Percentiles rank a stretch among this genome's conserved stretches.
These are phyloP conservation scores for Vitellaria paradoxa DNA, from an alignment of 179 eudicot species.

Conservation along the genomic window DNA sequence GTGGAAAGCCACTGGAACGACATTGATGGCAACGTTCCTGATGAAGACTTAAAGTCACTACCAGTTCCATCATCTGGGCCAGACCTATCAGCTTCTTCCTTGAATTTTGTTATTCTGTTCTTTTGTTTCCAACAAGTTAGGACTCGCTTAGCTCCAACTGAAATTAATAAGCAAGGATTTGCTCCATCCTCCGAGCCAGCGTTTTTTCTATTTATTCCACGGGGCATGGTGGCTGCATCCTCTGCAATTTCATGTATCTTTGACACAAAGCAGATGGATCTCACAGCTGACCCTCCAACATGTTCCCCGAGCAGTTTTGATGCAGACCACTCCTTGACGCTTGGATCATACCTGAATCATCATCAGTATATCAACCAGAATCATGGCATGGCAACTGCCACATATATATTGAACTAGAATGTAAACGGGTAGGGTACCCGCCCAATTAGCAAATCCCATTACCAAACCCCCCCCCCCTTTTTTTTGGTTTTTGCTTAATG, in stretches of 20 bases:
- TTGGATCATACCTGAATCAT: constrained; percentile 57
- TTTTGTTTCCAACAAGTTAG: constrained; percentile 86
- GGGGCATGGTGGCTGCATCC: constrained; percentile 27
- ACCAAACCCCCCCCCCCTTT: no score
- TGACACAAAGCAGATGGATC: constrained; percentile 80
- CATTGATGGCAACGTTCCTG: constrained; percentile 29
- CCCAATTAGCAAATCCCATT: no score
- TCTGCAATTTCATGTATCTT: constrained; percentile 46
- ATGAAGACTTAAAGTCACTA: constrained; percentile 21
- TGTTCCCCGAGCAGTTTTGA: constrained; percentile 96
- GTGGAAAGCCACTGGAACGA: constrained; percentile 93
- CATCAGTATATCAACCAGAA: constrained; percentile 20
- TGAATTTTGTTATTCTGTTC: constrained; percentile 23
- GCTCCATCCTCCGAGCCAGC: constrained; percentile 37
- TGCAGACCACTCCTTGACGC: constrained; percentile 55
- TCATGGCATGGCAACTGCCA: constrained; percentile 9
- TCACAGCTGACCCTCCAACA: constrained; percentile 98
- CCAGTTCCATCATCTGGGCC: constrained; percentile 25
- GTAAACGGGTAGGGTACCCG: no score
- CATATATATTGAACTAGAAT: background rate
- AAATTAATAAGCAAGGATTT: constrained; percentile 57
- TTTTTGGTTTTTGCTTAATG: no score
- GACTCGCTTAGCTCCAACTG: constrained; percentile 97
- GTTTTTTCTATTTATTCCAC: constrained; percentile 27
- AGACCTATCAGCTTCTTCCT: constrained; percentile 21